These are phyloP conservation scores for Russula vinacea DNA, from an alignment of 768 basidiomycete species.

Conservation along the genomic window DNA sequence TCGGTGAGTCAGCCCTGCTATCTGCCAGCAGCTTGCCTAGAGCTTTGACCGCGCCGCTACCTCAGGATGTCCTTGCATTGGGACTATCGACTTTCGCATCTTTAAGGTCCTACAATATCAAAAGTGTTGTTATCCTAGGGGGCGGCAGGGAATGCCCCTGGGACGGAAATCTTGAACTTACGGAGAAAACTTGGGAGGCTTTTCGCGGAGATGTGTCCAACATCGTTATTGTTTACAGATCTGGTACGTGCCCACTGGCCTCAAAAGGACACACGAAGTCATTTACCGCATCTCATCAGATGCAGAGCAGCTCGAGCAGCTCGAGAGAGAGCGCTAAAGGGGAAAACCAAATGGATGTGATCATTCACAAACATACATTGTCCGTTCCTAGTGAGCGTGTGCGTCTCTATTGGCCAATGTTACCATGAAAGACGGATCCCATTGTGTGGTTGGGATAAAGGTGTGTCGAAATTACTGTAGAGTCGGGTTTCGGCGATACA, in stretches of 20 bases:
- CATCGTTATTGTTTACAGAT: background rate
- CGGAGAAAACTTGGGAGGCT: background rate
- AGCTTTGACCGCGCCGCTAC: background rate
- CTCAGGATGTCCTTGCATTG: background rate
- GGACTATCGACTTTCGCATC: background rate
- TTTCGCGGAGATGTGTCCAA: background rate
- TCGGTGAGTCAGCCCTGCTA: background rate
- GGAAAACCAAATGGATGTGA: background rate
- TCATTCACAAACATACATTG: background rate
- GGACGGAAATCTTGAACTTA: background rate
- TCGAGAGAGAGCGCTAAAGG: background rate
- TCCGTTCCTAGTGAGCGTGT: background rate
- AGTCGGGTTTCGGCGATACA: too few relatives aligned
- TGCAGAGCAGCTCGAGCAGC: background rate
- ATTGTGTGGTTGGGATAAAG: too few relatives aligned
- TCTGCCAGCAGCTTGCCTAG: too few relatives aligned
- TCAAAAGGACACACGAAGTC: background rate
- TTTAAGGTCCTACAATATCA: background rate
- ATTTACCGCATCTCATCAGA: background rate
- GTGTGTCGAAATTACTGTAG: too few relatives aligned
- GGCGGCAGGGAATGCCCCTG: background rate
- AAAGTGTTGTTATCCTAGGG: background rate
- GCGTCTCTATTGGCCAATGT: background rate
- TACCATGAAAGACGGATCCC: too few relatives aligned
- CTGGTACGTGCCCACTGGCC: background rate